Evolutionary conservation across 352 stramenopile genomes (phyloP).

Genomic region (Phytopythium montanum): DNA sequence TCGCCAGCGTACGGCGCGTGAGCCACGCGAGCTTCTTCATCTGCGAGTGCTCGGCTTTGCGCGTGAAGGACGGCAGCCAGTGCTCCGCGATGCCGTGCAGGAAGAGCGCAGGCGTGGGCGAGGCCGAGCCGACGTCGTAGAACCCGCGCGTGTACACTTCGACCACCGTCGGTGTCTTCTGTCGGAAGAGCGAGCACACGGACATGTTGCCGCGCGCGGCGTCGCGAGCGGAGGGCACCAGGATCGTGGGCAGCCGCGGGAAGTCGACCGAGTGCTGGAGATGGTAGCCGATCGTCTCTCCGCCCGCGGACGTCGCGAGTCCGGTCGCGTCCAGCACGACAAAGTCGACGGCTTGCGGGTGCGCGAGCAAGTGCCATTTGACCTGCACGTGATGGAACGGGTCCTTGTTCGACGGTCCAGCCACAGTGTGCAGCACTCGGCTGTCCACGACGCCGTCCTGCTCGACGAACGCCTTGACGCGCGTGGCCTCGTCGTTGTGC

Average conservation of each 20-base stretch:
- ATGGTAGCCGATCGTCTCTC: constrained; percentile 18
- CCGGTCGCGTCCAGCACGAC: constrained; percentile 17
- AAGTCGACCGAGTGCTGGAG: constrained; percentile 15
- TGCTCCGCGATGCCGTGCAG: constrained; percentile 21
- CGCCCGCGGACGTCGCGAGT: not conserved
- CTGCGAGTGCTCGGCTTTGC: constrained; percentile 23
- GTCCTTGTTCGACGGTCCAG: constrained; percentile 1
- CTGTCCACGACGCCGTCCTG: constrained; percentile 5
- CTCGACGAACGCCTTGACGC: constrained; percentile 7
- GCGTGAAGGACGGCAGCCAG: constrained; percentile 23
- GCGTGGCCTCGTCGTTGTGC: not conserved
- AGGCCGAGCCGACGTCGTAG: constrained; percentile 5
- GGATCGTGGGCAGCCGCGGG: constrained; percentile 5
- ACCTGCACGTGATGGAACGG: constrained; percentile 12
- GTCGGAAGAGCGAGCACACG: constrained; percentile 12
- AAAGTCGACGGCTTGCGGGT: constrained; percentile 10
- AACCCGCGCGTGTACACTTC: constrained; percentile 9
- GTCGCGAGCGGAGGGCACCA: not conserved
- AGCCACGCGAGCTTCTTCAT: constrained; percentile 37
- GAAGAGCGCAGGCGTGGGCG: constrained; percentile 7
- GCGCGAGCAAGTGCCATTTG: constrained; percentile 8
- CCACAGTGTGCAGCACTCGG: constrained; percentile 4
- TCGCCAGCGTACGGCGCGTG: constrained; percentile 15
- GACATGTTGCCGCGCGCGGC: constrained; percentile 11
- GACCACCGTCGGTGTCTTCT: constrained; percentile 6